A percentile compares a stretch with the other conserved stretches of the same genome.
Evolutionary conservation across 192 early-diverging fungal species (phyloP).

Genomic region (Thoreauomyces humboldtii): DNA sequence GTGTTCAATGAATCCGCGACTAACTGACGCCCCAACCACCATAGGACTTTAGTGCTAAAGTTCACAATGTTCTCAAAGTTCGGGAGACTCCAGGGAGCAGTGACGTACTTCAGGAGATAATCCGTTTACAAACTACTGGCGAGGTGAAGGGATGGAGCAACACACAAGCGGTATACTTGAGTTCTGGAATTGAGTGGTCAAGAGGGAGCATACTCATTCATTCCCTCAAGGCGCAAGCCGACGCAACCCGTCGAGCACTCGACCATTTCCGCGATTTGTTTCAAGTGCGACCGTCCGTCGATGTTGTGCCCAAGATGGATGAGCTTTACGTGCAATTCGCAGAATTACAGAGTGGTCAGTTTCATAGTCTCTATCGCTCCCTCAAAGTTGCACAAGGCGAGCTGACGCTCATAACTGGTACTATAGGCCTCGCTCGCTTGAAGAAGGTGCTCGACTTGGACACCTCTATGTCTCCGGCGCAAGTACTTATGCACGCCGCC

Average conservation of each 20-base stretch:
- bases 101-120: slow-evolving; percentile 20
- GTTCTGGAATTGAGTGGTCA: too few species aligned
- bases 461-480: neutral
- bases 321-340: slow-evolving; percentile 43
- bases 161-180: too few species aligned
- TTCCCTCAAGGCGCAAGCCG: too few species aligned
- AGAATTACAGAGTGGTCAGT: slow-evolving; percentile 37
- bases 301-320: slow-evolving; percentile 37
- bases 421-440: slow-evolving; percentile 8
- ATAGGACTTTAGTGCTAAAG: slow-evolving; percentile 16
- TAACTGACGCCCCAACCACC: too few species aligned
- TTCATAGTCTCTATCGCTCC: too few species aligned
- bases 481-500: slow-evolving; percentile 10
- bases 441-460: slow-evolving; percentile 14
- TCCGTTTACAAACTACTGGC: too few species aligned
- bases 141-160: too few species aligned
- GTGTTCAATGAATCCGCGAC: too few species aligned
- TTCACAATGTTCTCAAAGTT: slow-evolving; percentile 27
- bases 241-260: slow-evolving; percentile 12
- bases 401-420: neutral
- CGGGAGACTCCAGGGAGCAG: slow-evolving; percentile 11
- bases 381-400: neutral
- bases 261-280: slow-evolving; percentile 45
- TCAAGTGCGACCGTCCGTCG: slow-evolving; percentile 28
- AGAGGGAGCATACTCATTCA: too few species aligned